Evolutionary conservation across 2,329 filamentous ascomycete genomes (phyloP).

Genomic region (Paecilomyces variotii): DNA sequence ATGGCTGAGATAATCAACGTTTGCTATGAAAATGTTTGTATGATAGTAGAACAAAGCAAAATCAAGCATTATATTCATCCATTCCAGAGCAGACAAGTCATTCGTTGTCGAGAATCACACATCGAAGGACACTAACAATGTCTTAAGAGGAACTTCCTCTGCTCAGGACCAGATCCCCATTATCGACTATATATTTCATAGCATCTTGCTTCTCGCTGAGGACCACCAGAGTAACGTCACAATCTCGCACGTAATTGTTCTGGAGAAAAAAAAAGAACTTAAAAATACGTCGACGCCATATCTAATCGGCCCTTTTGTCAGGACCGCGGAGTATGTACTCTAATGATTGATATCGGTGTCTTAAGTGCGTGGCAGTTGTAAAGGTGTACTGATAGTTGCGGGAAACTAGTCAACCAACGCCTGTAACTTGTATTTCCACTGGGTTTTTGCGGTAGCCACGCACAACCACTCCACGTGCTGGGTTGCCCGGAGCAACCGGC

Average conservation of each 20-base stretch:
- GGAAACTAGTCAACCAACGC: neutral
- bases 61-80: neutral
- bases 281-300: no score
- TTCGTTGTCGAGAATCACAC: neutral
- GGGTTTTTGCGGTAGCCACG: neutral
- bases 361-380: neutral
- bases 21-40: neutral
- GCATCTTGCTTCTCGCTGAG: no score
- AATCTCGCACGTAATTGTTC: no score
- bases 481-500: conserved; percentile 28
- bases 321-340: no score
- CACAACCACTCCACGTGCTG: neutral
- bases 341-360: no score
- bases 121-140: neutral
- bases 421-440: neutral
- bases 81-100: no score
- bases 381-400: neutral
- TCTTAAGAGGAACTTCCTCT: neutral
- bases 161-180: no score
- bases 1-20: neutral
- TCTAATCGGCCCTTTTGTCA: no score
- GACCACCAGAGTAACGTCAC: no score
- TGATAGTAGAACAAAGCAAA: neutral
- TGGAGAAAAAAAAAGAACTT: no score
- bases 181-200: no score